Conservation (phyloP, 768 basidiomycete genomes). For the Xerocomus potaroensis region DNA sequence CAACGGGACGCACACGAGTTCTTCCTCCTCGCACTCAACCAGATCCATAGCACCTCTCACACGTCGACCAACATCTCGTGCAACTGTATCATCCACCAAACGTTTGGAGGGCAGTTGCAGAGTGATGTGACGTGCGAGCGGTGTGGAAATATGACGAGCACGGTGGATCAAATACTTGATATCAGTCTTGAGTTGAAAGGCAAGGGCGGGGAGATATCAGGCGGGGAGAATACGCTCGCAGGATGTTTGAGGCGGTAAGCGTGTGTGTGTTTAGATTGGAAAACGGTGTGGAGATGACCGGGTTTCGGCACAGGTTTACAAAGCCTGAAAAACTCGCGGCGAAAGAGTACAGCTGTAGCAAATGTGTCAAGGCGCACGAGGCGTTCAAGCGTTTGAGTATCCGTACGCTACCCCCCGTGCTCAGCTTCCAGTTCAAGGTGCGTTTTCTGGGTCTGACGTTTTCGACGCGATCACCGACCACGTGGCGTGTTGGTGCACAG, state of each 20-base stretch:
- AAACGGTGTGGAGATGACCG: not conserved
- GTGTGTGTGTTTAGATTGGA: no score
- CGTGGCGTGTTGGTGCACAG: slow-evolving; percentile 37
- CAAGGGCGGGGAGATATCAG: slow-evolving; percentile 45
- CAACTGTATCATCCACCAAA: slow-evolving; percentile 87
- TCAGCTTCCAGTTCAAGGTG: slow-evolving; percentile 93
- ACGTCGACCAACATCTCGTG: slow-evolving; percentile 75
- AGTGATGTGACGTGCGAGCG: slow-evolving; percentile 88
- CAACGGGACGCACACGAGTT: slow-evolving; percentile 95
- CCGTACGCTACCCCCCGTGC: slow-evolving; percentile 78
- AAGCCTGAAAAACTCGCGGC: slow-evolving; percentile 78
- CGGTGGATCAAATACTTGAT: slow-evolving; percentile 87
- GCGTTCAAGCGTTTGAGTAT: slow-evolving; percentile 85
- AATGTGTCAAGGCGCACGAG: slow-evolving; percentile 74
- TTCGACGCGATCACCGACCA: no score
- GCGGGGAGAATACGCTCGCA: slow-evolving; percentile 60
- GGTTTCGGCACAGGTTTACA: slow-evolving; percentile 56
- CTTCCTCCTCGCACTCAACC: slow-evolving; percentile 79
- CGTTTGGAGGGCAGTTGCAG: slow-evolving; percentile 82
- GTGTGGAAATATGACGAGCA: slow-evolving; percentile 74
- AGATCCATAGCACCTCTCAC: slow-evolving; percentile 76
- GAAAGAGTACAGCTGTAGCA: slow-evolving; percentile 80
- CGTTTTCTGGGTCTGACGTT: no score
- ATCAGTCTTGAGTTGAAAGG: slow-evolving; percentile 79
- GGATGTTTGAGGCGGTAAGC: slow-evolving; percentile 70